Evolutionary conservation across 2,329 filamentous ascomycete genomes (phyloP).

Genomic region (Beauveria caledonica): DNA sequence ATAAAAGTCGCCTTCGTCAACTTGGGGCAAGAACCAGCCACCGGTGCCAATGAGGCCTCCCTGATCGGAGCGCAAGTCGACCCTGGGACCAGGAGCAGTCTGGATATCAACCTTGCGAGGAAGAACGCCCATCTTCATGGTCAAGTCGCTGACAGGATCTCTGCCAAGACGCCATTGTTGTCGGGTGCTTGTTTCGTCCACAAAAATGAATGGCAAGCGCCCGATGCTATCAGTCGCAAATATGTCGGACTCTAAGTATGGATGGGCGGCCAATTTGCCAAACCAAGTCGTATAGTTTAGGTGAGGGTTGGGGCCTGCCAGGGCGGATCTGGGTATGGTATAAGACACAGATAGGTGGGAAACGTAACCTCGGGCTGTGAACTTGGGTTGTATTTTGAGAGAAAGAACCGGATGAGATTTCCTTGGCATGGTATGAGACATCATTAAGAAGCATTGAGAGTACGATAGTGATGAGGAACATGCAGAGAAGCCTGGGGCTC

Average conservation of each 20-base stretch:
- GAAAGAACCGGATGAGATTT: background rate
- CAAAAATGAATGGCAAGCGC: constrained; percentile 12
- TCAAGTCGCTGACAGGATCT: constrained; percentile 12
- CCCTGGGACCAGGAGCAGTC: constrained; percentile 12
- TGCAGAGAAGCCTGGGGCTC: constrained; percentile 4
- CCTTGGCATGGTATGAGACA: background rate
- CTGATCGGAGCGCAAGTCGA: constrained; percentile 13
- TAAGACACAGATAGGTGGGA: constrained; percentile 9
- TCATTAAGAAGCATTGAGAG: background rate
- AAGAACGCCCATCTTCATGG: constrained; percentile 12
- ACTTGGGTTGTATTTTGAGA: constrained; percentile 6
- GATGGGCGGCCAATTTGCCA: constrained; percentile 8
- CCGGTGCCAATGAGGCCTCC: constrained; percentile 10
- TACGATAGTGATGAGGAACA: background rate
- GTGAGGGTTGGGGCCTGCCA: constrained; percentile 2
- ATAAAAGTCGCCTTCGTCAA: constrained; percentile 9
- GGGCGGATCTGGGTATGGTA: constrained; percentile 4
- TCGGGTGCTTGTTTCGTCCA: constrained; percentile 9
- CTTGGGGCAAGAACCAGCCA: constrained; percentile 13
- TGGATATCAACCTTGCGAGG: constrained; percentile 11
- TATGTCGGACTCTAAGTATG: constrained; percentile 9
- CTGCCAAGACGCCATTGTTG: constrained; percentile 14
- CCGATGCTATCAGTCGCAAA: constrained; percentile 8
- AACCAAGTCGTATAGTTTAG: constrained; percentile 9
- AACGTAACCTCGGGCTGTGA: constrained; percentile 1